Evolutionary conservation across 208 protist genomes (phyloP).

Genomic region (Lotmaria passim): DNA sequence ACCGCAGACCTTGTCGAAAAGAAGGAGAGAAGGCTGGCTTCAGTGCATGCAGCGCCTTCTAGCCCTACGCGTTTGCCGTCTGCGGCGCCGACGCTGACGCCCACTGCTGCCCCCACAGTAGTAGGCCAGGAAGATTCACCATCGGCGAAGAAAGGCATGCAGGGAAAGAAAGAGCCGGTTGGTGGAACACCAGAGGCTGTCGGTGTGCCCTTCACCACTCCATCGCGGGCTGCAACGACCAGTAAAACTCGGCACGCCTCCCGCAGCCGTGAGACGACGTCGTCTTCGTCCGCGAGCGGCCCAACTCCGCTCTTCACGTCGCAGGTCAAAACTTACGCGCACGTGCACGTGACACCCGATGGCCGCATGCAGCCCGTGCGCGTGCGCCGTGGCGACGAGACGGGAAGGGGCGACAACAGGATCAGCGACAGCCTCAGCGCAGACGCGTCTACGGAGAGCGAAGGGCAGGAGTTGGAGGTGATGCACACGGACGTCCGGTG

Average conservation of each 20-base stretch:
- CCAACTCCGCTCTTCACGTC: slow-evolving; percentile 23
- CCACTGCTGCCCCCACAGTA: neutral
- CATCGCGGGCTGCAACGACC: neutral
- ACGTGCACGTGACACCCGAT: slow-evolving; percentile 28
- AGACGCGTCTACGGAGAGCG: slow-evolving; percentile 9
- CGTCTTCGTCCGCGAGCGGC: neutral
- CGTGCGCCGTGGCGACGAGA: neutral
- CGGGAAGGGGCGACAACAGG: too few species aligned
- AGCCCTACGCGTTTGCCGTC: neutral
- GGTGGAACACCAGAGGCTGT: neutral
- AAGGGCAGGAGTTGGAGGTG: slow-evolving; percentile 63
- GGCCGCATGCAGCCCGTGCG: slow-evolving; percentile 36
- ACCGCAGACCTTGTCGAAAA: slow-evolving; percentile 5
- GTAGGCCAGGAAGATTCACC: neutral
- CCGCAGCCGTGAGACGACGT: neutral
- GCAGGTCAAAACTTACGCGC: slow-evolving; percentile 32
- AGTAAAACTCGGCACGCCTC: neutral
- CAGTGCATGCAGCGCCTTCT: neutral
- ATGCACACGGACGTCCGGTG: slow-evolving; percentile 67
- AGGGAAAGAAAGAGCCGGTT: too few species aligned
- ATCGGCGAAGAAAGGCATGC: neutral
- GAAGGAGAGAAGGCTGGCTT: neutral
- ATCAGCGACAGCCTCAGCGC: slow-evolving; percentile 18
- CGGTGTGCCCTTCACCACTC: neutral
- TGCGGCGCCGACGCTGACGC: neutral